Percentiles rank a stretch among this genome's conserved stretches.
Evolutionary conservation across 2,329 filamentous ascomycete species (phyloP).

Genomic region (Pyricularia grisea): DNA sequence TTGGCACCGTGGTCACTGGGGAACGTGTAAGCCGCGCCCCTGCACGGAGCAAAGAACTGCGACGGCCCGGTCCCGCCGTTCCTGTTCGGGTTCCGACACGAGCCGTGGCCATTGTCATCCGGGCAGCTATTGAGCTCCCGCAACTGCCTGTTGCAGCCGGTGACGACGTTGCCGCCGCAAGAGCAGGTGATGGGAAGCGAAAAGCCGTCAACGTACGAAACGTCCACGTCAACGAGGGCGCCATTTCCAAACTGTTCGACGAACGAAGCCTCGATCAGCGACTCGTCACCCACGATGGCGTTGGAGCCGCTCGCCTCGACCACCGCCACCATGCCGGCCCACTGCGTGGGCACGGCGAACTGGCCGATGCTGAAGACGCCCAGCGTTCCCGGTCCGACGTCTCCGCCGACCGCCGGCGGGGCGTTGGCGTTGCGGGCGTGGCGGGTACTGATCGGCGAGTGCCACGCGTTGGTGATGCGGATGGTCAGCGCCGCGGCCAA

Average conservation of each 20-base stretch:
- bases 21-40: conserved; percentile 36
- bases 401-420: conserved; percentile 6
- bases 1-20: conserved; percentile 38
- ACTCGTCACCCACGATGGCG: conserved; percentile 7
- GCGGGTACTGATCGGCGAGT: conserved; percentile 8
- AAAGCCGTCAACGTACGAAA: conserved; percentile 15
- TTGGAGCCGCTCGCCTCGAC: conserved; percentile 4
- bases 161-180: conserved; percentile 9
- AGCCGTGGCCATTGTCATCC: conserved; percentile 8
- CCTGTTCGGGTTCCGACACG: conserved; percentile 13
- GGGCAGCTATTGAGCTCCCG: conserved; percentile 9
- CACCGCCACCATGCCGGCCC: conserved; percentile 13
- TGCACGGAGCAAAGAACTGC: conserved; percentile 35
- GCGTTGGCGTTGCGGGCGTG: conserved; percentile 9
- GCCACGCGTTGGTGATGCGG: conserved; percentile 1
- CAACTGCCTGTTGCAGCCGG: conserved; percentile 15
- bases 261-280: conserved; percentile 11
- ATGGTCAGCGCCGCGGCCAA: neutral
- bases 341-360: conserved; percentile 13
- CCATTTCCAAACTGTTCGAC: conserved; percentile 1
- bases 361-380: conserved; percentile 5
- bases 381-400: conserved; percentile 9
- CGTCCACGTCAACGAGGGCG: conserved; percentile 11
- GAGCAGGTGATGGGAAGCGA: conserved; percentile 13
- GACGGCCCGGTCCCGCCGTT: conserved; percentile 12